Conservation (phyloP, 2,329 filamentous ascomycete species). For the Neonectria ditissima region DNA sequence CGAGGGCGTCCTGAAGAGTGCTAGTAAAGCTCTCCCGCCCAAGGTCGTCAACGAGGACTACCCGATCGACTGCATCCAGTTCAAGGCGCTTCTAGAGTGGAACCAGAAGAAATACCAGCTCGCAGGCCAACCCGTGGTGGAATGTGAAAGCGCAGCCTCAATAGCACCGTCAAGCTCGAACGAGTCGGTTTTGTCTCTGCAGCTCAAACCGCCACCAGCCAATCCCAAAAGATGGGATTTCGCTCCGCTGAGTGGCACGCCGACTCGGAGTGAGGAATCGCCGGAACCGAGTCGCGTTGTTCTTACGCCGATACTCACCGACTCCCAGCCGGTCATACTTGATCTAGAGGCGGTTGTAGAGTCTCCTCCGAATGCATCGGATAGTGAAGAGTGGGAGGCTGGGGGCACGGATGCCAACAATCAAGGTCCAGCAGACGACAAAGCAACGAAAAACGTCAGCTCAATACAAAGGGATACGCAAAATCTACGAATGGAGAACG, state of each 20-base stretch:
- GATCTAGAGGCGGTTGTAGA: slow-evolving; percentile 32
- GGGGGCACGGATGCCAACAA: slow-evolving; percentile 2
- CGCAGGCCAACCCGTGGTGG: slow-evolving; percentile 56
- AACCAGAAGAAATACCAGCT: slow-evolving; percentile 70
- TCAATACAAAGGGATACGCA: not conserved
- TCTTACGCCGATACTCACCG: slow-evolving; percentile 33
- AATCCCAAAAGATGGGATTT: slow-evolving; percentile 55
- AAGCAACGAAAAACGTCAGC: not conserved
- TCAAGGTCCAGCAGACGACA: not conserved
- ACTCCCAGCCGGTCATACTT: slow-evolving; percentile 45
- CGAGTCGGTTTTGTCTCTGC: slow-evolving; percentile 53
- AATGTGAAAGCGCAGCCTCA: slow-evolving; percentile 4
- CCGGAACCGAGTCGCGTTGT: slow-evolving; percentile 36
- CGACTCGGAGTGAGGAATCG: slow-evolving; percentile 50
- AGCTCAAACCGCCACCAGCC: slow-evolving; percentile 60
- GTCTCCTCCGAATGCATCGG: slow-evolving; percentile 5
- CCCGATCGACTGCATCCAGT: slow-evolving; percentile 75
- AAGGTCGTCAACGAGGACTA: slow-evolving; percentile 76
- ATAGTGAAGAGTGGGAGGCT: not conserved
- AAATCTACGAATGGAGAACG: slow-evolving; percentile 9
- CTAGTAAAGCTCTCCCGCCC: slow-evolving; percentile 42
- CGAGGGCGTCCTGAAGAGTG: slow-evolving; percentile 56
- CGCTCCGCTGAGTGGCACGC: slow-evolving; percentile 53
- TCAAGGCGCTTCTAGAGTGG: slow-evolving; percentile 68
- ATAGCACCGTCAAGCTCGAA: slow-evolving; percentile 26